These are phyloP conservation scores for Mucuna pruriens DNA, from an alignment of 306 rosid species.

Conservation along the genomic window DNA sequence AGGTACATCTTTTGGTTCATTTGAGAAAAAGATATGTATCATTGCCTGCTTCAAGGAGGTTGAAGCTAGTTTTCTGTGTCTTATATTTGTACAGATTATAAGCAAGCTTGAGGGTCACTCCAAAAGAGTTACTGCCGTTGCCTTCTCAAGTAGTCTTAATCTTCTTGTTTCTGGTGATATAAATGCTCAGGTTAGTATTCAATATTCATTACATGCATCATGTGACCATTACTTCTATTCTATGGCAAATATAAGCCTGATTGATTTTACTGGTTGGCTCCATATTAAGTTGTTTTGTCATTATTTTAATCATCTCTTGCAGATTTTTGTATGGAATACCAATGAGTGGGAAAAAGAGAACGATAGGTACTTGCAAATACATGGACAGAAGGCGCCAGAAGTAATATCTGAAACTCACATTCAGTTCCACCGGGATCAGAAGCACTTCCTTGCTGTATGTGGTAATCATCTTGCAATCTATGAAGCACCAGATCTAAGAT, in stretches of 20 bases:
- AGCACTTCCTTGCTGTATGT: constrained; percentile 39
- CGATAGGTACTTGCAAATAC: constrained; percentile 25
- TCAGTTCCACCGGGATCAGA: constrained; percentile 42
- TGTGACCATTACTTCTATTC: not conserved
- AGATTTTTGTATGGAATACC: constrained; percentile 46
- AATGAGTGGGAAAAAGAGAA: constrained; percentile 30
- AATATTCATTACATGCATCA: not conserved
- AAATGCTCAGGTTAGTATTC: constrained; percentile 44
- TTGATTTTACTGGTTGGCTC: not conserved
- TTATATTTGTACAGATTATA: constrained; percentile 32
- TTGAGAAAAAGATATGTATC: constrained; percentile 16
- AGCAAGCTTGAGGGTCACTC: constrained; percentile 40
- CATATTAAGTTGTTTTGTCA: not conserved
- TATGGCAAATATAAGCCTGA: not conserved
- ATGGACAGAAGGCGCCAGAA: not conserved
- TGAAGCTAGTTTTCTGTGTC: constrained; percentile 17
- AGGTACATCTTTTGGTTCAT: constrained; percentile 34
- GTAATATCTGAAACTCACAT: constrained; percentile 35
- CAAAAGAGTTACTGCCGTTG: constrained; percentile 45
- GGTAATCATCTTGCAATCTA: constrained; percentile 44
- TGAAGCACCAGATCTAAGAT: constrained; percentile 42
- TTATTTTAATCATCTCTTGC: not conserved
- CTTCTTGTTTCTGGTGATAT: constrained; percentile 49
- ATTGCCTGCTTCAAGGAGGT: not conserved
- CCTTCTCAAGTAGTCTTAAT: constrained; percentile 38